These are phyloP conservation scores for Ochetophila trinervis DNA, from an alignment of 306 rosid species.

Conservation along the genomic window DNA sequence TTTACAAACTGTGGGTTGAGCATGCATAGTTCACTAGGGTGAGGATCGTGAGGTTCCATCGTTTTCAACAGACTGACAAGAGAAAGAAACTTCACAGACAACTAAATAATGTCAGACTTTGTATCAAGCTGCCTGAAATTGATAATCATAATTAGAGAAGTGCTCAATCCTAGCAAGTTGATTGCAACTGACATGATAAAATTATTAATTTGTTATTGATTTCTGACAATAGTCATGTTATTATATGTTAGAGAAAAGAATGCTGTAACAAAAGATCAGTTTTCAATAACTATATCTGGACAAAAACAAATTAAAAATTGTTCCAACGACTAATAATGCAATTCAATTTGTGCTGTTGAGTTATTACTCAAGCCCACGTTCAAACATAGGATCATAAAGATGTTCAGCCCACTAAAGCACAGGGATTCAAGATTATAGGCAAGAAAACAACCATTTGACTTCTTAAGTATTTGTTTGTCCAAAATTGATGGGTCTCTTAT, in stretches of 20 bases:
- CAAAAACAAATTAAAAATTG: conserved; percentile 1
- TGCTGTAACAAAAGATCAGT: not conserved
- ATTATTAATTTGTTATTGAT: not conserved
- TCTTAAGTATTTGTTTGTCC: conserved; percentile 15
- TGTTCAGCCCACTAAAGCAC: no score
- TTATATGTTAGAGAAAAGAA: not conserved
- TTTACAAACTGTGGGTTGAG: not conserved
- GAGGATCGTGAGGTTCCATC: conserved; percentile 22
- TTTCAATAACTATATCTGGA: not conserved
- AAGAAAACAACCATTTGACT: not conserved
- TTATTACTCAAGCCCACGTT: no score
- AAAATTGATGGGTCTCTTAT: not conserved
- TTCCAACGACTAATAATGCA: conserved; percentile 5
- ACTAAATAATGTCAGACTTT: conserved; percentile 10
- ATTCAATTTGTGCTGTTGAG: conserved; percentile 5
- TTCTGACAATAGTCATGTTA: not conserved
- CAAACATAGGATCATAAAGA: no score
- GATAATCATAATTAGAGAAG: not conserved
- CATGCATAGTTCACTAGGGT: conserved; percentile 5
- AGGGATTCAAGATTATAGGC: no score
- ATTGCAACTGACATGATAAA: not conserved
- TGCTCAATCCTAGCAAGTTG: conserved; percentile 5
- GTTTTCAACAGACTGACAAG: conserved; percentile 15
- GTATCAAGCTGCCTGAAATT: not conserved
- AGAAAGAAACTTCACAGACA: conserved; percentile 8